Evolutionary conservation across 2,329 filamentous ascomycete genomes (phyloP).

Genomic region (Stagonosporopsis vannaccii): DNA sequence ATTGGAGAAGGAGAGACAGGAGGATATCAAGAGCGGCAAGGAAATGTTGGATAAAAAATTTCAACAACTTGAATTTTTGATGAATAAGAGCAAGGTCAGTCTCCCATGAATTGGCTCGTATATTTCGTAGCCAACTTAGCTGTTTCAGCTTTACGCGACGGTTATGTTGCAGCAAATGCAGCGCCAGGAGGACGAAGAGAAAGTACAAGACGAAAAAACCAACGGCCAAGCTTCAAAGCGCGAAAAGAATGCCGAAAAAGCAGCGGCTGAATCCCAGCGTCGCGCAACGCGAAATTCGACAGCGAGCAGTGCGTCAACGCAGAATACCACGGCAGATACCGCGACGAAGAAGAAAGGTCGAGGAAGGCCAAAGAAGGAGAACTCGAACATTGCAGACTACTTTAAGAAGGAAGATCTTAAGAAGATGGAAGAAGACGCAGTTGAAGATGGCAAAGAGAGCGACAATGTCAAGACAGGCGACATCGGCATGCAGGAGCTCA

Average conservation of each 20-base stretch:
- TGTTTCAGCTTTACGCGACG: constrained; percentile 53
- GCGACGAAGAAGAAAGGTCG: constrained; percentile 36
- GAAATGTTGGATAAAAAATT: constrained; percentile 59
- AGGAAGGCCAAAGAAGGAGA: constrained; percentile 51
- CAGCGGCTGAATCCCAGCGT: constrained; percentile 55
- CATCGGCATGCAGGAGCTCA: constrained; percentile 71
- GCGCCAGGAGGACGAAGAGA: constrained; percentile 58
- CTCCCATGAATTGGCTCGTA: background rate
- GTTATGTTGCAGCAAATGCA: constrained; percentile 63
- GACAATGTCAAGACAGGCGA: constrained; percentile 66
- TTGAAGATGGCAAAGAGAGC: constrained; percentile 65
- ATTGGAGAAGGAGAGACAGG: constrained; percentile 55
- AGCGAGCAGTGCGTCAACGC: constrained; percentile 22
- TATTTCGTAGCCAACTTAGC: constrained; percentile 8
- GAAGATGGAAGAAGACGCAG: constrained; percentile 62
- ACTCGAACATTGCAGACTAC: constrained; percentile 63
- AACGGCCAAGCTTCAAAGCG: constrained; percentile 54
- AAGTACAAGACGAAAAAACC: constrained; percentile 54
- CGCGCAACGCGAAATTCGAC: constrained; percentile 53
- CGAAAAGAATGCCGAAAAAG: constrained; percentile 57
- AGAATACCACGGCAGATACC: constrained; percentile 30
- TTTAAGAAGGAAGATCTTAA: constrained; percentile 67
- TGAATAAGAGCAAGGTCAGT: constrained; percentile 59
- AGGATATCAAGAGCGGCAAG: constrained; percentile 55
- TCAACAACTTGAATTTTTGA: constrained; percentile 60